phyloP scores from a whole-genome alignment of 1,139 yeast species.

The Yamadazyma epiphylla region DNA sequence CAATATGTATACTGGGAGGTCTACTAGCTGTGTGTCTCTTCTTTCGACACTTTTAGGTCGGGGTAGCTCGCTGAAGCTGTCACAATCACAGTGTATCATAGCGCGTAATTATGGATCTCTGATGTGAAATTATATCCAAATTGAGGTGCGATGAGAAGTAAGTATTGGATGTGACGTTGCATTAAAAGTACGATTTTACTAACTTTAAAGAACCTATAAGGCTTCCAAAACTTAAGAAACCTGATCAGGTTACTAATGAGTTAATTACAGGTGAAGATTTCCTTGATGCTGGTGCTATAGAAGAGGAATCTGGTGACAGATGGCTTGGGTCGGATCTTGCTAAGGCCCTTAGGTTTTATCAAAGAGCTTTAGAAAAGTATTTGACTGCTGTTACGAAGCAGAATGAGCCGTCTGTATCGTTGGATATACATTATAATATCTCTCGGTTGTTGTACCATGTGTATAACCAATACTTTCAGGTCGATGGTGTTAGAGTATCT shows the following conservation, averaged over 20 bases:
- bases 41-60: too few relatives aligned
- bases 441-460: conserved; percentile 49
- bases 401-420: conserved; percentile 9
- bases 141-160: too few relatives aligned
- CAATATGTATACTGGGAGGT: too few relatives aligned
- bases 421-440: conserved; percentile 46
- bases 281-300: conserved; percentile 43
- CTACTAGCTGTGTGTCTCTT: too few relatives aligned
- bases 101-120: too few relatives aligned
- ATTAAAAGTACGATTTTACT: too few relatives aligned
- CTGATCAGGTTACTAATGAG: neutral
- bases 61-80: too few relatives aligned
- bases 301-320: conserved; percentile 57
- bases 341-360: conserved; percentile 51
- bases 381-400: conserved; percentile 16
- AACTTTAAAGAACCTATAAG: conserved; percentile 9
- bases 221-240: conserved; percentile 15
- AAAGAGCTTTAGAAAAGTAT: conserved; percentile 42
- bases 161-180: too few relatives aligned
- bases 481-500: conserved; percentile 39
- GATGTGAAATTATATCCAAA: too few relatives aligned
- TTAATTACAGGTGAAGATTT: conserved; percentile 38
- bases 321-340: conserved; percentile 55
- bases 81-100: too few relatives aligned
- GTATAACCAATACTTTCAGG: conserved; percentile 37